Percentiles rank a stretch among this genome's conserved stretches.
Conservation (phyloP, 2,329 filamentous ascomycete species). For the Curvularia verruculosa region DNA sequence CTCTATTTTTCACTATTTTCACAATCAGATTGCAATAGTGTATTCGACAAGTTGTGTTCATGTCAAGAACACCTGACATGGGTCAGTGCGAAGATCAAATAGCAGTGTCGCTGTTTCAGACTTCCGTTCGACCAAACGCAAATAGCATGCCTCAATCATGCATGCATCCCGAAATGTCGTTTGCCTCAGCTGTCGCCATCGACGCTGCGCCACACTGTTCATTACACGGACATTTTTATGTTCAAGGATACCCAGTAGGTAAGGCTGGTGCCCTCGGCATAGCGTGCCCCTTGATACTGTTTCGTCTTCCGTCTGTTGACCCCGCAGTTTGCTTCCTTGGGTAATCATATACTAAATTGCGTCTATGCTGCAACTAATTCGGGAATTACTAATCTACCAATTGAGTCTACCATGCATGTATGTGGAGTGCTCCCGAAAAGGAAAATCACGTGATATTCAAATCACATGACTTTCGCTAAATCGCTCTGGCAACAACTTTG, state of each 20-base stretch:
- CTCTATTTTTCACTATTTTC: not conserved
- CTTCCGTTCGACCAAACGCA: not conserved
- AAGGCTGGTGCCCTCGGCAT: not conserved
- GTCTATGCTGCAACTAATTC: not conserved
- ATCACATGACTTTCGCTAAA: conserved; percentile 6
- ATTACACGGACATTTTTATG: not conserved
- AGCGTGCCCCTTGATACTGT: not conserved
- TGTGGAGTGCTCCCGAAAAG: not conserved
- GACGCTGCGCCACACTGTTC: not conserved
- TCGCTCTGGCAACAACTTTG: not conserved
- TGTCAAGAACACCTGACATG: not conserved
- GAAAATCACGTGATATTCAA: not conserved
- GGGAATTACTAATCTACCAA: not conserved
- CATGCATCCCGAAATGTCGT: not conserved
- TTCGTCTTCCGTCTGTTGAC: not conserved
- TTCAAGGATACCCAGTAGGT: not conserved
- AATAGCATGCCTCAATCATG: not conserved
- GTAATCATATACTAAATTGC: no score
- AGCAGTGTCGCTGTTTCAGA: not conserved
- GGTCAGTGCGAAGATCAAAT: not conserved
- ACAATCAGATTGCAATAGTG: not conserved
- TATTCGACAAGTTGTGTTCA: not conserved
- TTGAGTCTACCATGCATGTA: no score
- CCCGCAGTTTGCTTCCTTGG: not conserved
- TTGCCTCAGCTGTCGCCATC: not conserved